These are phyloP conservation scores for Ligustrum vulgare DNA, from an alignment of 257 asterid species.

Conservation along the genomic window DNA sequence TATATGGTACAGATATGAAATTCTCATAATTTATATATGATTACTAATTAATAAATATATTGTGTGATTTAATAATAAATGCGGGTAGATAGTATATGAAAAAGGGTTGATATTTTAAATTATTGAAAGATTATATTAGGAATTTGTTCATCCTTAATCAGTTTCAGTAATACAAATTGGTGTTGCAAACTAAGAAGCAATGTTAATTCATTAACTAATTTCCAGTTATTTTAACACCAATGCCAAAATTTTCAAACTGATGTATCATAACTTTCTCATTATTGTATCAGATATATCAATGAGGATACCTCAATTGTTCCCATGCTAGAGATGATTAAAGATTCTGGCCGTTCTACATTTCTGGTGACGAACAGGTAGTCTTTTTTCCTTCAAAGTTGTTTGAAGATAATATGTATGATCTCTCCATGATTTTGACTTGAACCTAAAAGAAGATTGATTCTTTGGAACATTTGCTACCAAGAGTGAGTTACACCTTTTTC, in stretches of 20 bases:
- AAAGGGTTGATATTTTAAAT: background rate
- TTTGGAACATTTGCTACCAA: conserved; percentile 1
- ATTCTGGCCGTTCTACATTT: conserved; percentile 92
- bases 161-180: background rate
- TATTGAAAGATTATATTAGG: background rate
- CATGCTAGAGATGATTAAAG: conserved; percentile 91
- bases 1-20: background rate
- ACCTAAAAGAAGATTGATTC: background rate
- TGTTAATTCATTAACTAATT: background rate
- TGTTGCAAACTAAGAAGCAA: background rate
- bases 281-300: conserved; percentile 71
- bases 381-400: background rate
- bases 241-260: background rate
- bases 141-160: conserved; percentile 8
- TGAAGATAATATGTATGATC: background rate
- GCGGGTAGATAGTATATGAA: background rate
- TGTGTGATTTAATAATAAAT: background rate
- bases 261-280: conserved; percentile 17
- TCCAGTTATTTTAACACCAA: background rate
- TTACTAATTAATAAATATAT: background rate
- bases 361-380: conserved; percentile 97
- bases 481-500: background rate
- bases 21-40: background rate
- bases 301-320: conserved; percentile 82
- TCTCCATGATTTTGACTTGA: background rate